phyloP scores from a whole-genome alignment of 495 filamentous ascomycete genomes.

The Neurospora sp. region DNA sequence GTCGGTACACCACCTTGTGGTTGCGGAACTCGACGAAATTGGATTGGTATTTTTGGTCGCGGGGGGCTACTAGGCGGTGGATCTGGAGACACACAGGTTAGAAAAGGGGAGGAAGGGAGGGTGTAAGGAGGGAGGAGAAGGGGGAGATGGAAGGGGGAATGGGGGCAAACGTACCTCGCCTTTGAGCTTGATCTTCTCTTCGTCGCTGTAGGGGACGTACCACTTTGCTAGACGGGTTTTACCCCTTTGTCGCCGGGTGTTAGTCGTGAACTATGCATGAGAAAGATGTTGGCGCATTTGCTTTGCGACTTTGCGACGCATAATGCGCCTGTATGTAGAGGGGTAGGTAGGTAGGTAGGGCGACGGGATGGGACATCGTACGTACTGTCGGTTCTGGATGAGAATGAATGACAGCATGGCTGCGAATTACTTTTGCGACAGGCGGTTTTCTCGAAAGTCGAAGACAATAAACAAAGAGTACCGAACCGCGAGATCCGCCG shows the following conservation, averaged over 20 bases:
- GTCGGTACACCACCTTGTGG: conserved; percentile 89
- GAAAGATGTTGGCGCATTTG: neutral
- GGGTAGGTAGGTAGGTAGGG: neutral
- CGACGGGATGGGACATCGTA: neutral
- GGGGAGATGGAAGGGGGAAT: conserved; percentile 1
- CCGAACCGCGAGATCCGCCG: neutral
- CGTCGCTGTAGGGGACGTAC: conserved; percentile 96
- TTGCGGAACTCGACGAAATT: conserved; percentile 97
- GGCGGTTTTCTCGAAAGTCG: neutral
- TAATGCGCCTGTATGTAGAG: conserved; percentile 66
- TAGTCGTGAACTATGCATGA: neutral
- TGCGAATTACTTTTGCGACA: conserved; percentile 4
- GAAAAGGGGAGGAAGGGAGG: neutral
- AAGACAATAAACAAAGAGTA: neutral
- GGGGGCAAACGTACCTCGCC: conserved; percentile 52
- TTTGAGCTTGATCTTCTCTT: conserved; percentile 93
- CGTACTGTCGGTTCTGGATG: conserved; percentile 91
- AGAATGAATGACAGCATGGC: conserved; percentile 82
- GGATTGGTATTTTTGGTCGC: conserved; percentile 98
- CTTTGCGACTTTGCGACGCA: conserved; percentile 88
- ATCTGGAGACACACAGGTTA: no score
- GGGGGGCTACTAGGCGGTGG: conserved; percentile 91
- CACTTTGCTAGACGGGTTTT: conserved; percentile 98
- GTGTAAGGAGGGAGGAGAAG: neutral
- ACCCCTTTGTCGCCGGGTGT: conserved; percentile 48